phyloP scores from a whole-genome alignment of 139 green algal species.

The Chlorella sp. region DNA sequence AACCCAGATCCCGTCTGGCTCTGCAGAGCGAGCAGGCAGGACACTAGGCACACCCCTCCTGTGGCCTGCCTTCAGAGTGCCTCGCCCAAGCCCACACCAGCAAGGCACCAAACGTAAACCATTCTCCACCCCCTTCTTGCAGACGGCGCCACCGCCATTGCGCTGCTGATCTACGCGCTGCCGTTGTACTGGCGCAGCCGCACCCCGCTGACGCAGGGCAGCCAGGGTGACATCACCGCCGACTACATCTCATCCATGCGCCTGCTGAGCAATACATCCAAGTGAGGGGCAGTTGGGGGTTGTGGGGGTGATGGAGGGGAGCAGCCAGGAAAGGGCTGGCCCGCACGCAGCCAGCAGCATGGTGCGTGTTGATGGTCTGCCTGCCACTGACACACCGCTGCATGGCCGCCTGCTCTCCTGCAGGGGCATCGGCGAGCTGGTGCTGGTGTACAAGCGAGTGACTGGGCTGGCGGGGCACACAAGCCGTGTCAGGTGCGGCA shows the following conservation, averaged over 20 bases:
- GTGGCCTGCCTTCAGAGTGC: too few species aligned
- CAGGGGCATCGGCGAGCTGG: conserved; percentile 91
- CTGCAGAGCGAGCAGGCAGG: too few species aligned
- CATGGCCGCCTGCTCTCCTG: neutral
- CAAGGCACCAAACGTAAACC: too few species aligned
- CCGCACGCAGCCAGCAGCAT: too few species aligned
- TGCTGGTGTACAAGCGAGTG: conserved; percentile 97
- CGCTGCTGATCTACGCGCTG: conserved; percentile 86
- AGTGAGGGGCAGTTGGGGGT: too few species aligned
- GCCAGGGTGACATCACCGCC: conserved; percentile 26
- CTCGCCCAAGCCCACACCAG: too few species aligned
- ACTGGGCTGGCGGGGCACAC: conserved; percentile 90
- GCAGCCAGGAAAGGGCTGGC: too few species aligned
- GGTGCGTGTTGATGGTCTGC: too few species aligned
- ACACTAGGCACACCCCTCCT: too few species aligned
- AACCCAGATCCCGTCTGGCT: too few species aligned
- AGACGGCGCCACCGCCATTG: conserved; percentile 77
- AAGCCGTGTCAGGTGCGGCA: conserved; percentile 69
- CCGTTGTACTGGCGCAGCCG: conserved; percentile 76
- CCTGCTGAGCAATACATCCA: conserved; percentile 88
- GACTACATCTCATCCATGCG: conserved; percentile 91
- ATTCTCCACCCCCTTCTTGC: neutral
- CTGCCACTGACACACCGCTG: too few species aligned
- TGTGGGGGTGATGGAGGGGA: too few species aligned
- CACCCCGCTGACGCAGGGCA: neutral